These are phyloP conservation scores for Miamiensis avidus DNA, from an alignment of 169 alveolate genomes.

Conservation along the genomic window DNA sequence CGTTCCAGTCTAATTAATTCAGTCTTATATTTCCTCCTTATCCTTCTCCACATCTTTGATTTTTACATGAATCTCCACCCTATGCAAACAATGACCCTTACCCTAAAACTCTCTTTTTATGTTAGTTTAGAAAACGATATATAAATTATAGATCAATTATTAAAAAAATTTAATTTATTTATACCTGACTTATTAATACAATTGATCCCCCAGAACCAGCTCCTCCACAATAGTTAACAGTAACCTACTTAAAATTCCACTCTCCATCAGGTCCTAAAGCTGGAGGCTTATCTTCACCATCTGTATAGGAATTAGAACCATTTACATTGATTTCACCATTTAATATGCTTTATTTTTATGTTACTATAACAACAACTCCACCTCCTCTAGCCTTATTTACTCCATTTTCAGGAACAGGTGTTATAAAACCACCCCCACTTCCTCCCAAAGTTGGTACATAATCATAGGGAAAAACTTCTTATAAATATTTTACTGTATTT, in stretches of 20 bases:
- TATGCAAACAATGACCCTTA: not conserved
- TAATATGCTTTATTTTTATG: too few relatives aligned
- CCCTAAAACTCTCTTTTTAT: not conserved
- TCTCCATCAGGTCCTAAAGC: not conserved
- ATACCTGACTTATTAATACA: not conserved
- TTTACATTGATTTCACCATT: not conserved
- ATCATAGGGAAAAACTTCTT: not conserved
- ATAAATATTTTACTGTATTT: not conserved
- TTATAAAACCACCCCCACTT: not conserved
- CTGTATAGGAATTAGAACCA: not conserved
- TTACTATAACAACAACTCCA: not conserved
- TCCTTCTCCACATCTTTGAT: not conserved
- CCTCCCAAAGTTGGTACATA: not conserved
- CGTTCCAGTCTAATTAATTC: not conserved
- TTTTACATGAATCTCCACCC: not conserved
- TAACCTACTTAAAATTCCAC: not conserved
- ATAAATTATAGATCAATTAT: too few relatives aligned
- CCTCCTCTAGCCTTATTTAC: not conserved
- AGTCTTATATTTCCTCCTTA: not conserved
- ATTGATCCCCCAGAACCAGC: not conserved
- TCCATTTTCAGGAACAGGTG: not conserved
- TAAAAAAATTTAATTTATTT: too few relatives aligned
- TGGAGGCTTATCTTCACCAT: too few relatives aligned
- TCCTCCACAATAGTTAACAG: not conserved
- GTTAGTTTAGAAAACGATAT: not conserved